phyloP scores from a whole-genome alignment of 805 yeast species.

The Babjeviella inositovora region DNA sequence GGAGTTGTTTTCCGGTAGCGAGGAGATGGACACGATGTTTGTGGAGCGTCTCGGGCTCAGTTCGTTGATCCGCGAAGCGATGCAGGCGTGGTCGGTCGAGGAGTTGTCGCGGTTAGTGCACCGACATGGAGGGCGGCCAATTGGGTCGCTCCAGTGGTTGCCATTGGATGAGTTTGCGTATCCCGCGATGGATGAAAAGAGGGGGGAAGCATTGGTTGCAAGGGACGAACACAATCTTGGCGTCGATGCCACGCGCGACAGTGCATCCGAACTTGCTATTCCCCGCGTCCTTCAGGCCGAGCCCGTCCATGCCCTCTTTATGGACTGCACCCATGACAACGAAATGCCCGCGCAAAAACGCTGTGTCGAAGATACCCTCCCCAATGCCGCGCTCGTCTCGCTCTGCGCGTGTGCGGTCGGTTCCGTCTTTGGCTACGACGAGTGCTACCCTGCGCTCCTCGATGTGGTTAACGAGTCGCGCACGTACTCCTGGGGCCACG shows the following conservation, averaged over 20 bases:
- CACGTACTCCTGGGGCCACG: constrained; percentile 32
- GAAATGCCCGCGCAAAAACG: constrained; percentile 81
- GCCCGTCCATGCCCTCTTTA: constrained; percentile 85
- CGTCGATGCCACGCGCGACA: constrained; percentile 9
- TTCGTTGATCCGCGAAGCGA: constrained; percentile 86
- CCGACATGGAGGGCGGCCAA: constrained; percentile 88
- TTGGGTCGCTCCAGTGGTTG: constrained; percentile 76
- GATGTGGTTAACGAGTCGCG: constrained; percentile 71
- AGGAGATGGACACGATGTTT: constrained; percentile 74
- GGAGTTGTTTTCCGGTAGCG: constrained; percentile 87
- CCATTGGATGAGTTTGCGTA: constrained; percentile 65
- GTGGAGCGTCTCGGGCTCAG: constrained; percentile 86
- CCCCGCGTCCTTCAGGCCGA: constrained; percentile 51
- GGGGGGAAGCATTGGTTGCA: constrained; percentile 10
- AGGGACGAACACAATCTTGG: too few relatives aligned
- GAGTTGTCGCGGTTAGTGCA: constrained; percentile 81
- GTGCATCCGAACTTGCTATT: constrained; percentile 47
- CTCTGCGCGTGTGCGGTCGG: constrained; percentile 91
- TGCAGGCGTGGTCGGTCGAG: constrained; percentile 86
- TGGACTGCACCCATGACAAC: constrained; percentile 98
- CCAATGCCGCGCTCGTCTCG: constrained; percentile 89
- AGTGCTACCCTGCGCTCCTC: constrained; percentile 68
- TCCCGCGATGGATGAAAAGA: constrained; percentile 35
- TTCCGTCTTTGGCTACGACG: constrained; percentile 88
- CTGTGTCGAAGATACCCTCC: constrained; percentile 86